phyloP scores from a whole-genome alignment of 1,139 yeast genomes.

The Lodderomyces theae region DNA sequence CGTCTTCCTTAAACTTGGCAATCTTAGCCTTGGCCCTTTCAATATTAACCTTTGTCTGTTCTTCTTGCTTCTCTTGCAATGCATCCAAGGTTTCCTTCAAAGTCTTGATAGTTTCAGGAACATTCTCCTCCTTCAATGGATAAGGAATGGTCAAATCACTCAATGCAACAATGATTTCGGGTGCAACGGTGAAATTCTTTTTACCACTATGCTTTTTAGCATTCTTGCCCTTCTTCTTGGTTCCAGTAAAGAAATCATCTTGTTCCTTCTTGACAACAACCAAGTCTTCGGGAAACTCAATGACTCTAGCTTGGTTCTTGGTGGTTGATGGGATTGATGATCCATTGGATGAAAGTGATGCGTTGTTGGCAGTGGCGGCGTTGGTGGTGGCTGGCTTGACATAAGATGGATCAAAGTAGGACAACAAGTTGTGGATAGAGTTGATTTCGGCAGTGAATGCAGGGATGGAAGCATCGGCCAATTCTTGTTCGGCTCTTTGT shows the following conservation, averaged over 20 bases:
- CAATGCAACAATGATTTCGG: constrained; percentile 75
- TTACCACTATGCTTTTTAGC: constrained; percentile 38
- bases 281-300: constrained; percentile 63
- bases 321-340: constrained; percentile 23
- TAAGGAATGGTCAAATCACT: constrained; percentile 74
- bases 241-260: constrained; percentile 54
- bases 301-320: constrained; percentile 41
- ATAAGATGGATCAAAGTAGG: constrained; percentile 75
- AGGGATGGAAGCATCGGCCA: constrained; percentile 72
- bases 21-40: constrained; percentile 75
- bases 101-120: constrained; percentile 60
- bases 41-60: constrained; percentile 73
- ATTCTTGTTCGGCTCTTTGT: constrained; percentile 63
- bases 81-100: constrained; percentile 73
- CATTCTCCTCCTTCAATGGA: constrained; percentile 77
- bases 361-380: constrained; percentile 9
- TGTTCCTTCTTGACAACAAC: constrained; percentile 66
- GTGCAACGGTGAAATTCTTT: constrained; percentile 67
- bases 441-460: constrained; percentile 78
- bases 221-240: constrained; percentile 43
- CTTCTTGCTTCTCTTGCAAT: constrained; percentile 73
- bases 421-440: constrained; percentile 68
- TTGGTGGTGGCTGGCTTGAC: constrained; percentile 49
- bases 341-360: constrained; percentile 24
- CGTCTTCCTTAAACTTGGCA: constrained; percentile 56